Evolutionary conservation across 352 stramenopile genomes (phyloP), one percentile per base, ranked within the genome.

Genomic region (Phytophthora megakarya): DNA sequence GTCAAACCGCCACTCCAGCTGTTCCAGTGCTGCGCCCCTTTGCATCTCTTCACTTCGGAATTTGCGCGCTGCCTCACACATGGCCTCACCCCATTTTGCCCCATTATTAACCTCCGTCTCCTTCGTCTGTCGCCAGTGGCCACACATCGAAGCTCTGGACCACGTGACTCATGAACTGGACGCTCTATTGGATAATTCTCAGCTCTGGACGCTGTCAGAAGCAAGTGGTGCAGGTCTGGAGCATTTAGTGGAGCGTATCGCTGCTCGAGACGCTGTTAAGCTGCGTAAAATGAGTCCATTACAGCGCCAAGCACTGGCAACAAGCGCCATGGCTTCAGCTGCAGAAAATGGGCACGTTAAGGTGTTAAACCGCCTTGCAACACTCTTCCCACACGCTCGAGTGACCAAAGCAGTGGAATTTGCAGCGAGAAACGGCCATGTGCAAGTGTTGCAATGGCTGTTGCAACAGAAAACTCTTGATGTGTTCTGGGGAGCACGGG

Each of bases 401-500:
- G 72, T 71, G n/a, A 80, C 68, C 35, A 66, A 73, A 11, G 61
- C 69, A 16, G 70, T 82, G 38, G 67, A 78, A 16, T 33, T 32
- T n/a, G 74, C 74, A 0, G 74, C 74, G 5, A 50, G 49, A 2
- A 42, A 64, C 11, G 74, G 71, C 1, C 64, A 70, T n/a, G 28
- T 78, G 10, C 9, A 67, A 1, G 48, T 76, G 32, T 47, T 82
- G 30, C 55, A 78, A 37, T 80, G 71, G 74, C 50, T 82, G 10
- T 39, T 61, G 15, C 37, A 64, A 30, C 58, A 70, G 42, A 40
- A 76, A 13, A 22, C 19, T 50, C 58, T 67, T 8, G 28, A 64
- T 11, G 61, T 65, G 22, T 67, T 58, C 32, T 79, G 67, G 70
- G 70, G 64, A 13, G 47, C 64, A 3, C 42, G 63, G 1, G 74